Evolutionary conservation across 2,329 filamentous ascomycete genomes (phyloP), one percentile per base, ranked within the genome.

Genomic region (Xylaria sp.): DNA sequence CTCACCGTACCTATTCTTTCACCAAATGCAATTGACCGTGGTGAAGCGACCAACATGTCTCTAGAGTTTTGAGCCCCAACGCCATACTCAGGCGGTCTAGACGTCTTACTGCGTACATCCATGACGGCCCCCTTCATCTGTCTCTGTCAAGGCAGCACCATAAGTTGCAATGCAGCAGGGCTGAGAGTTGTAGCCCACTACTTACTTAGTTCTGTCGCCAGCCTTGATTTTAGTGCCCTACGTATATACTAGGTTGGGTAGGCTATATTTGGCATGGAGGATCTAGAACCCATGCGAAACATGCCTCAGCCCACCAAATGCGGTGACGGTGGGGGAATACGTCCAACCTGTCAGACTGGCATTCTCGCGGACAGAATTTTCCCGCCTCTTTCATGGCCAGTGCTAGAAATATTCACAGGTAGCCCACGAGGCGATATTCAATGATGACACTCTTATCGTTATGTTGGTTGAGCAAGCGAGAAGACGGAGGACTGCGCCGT

Each of bases 241-340:
- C n/a, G n/a, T n/a, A n/a, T n/a, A n/a, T n/a, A n/a, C n/a, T n/a
- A 25, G 47, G 47, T 13, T n/a, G 5, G 49, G 20, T 36, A 59
- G n/a, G 1, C 61, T 65, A 67, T 64, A 67, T 64, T 67, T 67
- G 65, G 65, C 61, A 53, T 39, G 29, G 50, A 61, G 65, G 61
- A 64, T 67, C 61, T 38, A 55, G 44, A 57, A 49, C 65, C 65
- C 55, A 51, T 64, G 47, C 39, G 59, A 63, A 55, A 58, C 63
- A n/a, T 58, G 53, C 53, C 31, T 59, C 59, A 59, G 47, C 59
- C 51, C 59, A 51, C 51, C 59, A 51, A n/a, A 36, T 27, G 36
- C 44, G 55, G 15, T 45, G n/a, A 61, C n/a, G n/a, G 45, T 49
- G 50, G 61, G 61, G 61, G 45, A 29, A 42, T 39, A 50, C 1